Evolutionary conservation across 768 basidiomycete genomes (phyloP).

Genomic region (Boletus sp.): DNA sequence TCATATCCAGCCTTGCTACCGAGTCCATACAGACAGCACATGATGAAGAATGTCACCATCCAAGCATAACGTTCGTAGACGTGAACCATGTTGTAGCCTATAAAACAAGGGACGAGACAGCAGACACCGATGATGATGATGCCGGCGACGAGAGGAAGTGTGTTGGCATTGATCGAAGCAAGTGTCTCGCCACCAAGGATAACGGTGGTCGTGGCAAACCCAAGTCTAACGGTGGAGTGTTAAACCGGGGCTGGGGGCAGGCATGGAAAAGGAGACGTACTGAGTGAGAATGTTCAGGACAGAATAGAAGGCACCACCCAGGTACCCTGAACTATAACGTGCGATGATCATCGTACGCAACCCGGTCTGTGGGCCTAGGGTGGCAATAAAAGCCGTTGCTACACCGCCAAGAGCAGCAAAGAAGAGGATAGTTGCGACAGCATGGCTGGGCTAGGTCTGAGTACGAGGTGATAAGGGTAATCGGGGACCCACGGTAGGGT

Average conservation of each 20-base stretch:
- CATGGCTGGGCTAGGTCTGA: conserved; percentile 31
- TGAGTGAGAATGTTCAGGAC: conserved; percentile 53
- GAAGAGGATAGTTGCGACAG: conserved; percentile 42
- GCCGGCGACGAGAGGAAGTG: conserved; percentile 45
- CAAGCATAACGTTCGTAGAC: conserved; percentile 56
- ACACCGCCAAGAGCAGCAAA: conserved; percentile 44
- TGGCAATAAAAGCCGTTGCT: conserved; percentile 49
- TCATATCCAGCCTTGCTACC: conserved; percentile 47
- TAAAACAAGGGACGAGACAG: conserved; percentile 44
- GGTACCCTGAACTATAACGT: conserved; percentile 46
- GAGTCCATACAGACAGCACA: conserved; percentile 50
- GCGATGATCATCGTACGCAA: conserved; percentile 53
- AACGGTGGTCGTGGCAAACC: conserved; percentile 46
- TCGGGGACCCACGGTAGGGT: conserved; percentile 39
- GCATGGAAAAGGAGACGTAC: conserved; percentile 13
- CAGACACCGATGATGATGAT: conserved; percentile 45
- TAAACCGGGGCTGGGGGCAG: background rate
- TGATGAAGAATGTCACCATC: conserved; percentile 44
- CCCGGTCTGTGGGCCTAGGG: conserved; percentile 50
- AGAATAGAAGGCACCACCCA: conserved; percentile 48
- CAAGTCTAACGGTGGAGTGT: conserved; percentile 31
- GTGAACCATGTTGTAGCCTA: conserved; percentile 46
- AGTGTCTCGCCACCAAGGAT: conserved; percentile 54
- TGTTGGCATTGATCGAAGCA: conserved; percentile 42
- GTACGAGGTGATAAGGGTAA: background rate